Evolutionary conservation across 139 green algal species (phyloP).

Genomic region (Chlamydomonas asymmetrica): DNA sequence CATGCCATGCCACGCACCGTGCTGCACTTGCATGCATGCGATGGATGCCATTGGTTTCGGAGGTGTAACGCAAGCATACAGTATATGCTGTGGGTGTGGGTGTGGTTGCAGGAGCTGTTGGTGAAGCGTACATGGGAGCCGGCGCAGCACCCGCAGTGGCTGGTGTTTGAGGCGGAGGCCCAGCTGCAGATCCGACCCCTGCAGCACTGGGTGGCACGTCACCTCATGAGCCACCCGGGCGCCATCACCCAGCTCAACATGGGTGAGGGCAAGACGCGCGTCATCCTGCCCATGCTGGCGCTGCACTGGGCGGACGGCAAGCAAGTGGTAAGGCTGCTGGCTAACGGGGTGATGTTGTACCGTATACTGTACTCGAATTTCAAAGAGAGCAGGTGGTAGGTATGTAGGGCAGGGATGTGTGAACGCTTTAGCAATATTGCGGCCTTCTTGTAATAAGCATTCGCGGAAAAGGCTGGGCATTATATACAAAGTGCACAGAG

Average conservation of each 20-base stretch:
- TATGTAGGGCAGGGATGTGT: too few relatives aligned
- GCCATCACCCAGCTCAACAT: slow-evolving; percentile 62
- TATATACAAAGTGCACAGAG: neutral
- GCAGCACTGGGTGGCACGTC: slow-evolving; percentile 46
- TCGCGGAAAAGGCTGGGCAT: neutral
- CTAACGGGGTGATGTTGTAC: too few relatives aligned
- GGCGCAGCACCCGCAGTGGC: slow-evolving; percentile 44
- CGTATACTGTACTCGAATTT: too few relatives aligned
- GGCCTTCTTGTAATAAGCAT: neutral
- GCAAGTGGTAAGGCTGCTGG: slow-evolving; percentile 30
- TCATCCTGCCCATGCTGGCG: slow-evolving; percentile 70
- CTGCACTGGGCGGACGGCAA: slow-evolving; percentile 42
- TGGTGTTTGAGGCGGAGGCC: slow-evolving; percentile 66
- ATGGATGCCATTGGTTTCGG: too few relatives aligned
- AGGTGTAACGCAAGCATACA: too few relatives aligned
- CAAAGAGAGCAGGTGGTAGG: too few relatives aligned
- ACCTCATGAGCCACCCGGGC: slow-evolving; percentile 46
- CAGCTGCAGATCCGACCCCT: slow-evolving; percentile 59
- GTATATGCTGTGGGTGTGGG: too few relatives aligned
- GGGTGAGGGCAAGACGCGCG: slow-evolving; percentile 69
- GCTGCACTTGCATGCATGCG: too few relatives aligned
- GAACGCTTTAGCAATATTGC: slow-evolving; percentile 30
- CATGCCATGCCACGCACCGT: too few relatives aligned
- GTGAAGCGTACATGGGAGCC: slow-evolving; percentile 42
- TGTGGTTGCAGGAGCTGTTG: slow-evolving; percentile 50